Evolutionary conservation across 331 rosid species (phyloP).

Genomic region (Spiraea crenata): DNA sequence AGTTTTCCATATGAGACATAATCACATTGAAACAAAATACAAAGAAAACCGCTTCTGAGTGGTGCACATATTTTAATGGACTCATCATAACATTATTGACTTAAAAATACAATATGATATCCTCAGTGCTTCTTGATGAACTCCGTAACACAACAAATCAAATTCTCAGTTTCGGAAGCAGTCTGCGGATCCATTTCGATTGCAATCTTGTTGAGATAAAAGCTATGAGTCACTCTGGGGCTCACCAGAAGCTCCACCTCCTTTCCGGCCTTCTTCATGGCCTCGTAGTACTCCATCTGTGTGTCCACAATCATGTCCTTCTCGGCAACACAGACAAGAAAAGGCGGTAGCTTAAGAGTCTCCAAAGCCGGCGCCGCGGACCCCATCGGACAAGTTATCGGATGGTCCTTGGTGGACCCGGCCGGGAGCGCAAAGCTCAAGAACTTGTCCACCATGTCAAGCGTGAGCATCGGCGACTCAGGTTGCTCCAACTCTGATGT

Average conservation of each 20-base stretch:
- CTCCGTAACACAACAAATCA: constrained; percentile 32
- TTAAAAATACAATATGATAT: too few relatives aligned
- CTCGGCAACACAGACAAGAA: constrained; percentile 57
- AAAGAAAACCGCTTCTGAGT: too few relatives aligned
- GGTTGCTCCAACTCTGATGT: constrained; percentile 61
- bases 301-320: constrained; percentile 55
- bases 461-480: constrained; percentile 47
- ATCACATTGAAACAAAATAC: too few relatives aligned
- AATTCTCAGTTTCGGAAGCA: constrained; percentile 28
- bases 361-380: constrained; percentile 28
- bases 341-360: constrained; percentile 45
- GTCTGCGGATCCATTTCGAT: constrained; percentile 47
- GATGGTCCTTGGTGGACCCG: constrained; percentile 62
- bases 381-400: constrained; percentile 70
- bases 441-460: constrained; percentile 68
- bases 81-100: too few relatives aligned
- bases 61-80: too few relatives aligned
- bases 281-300: constrained; percentile 60
- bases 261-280: constrained; percentile 58
- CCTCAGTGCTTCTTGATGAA: constrained; percentile 42
- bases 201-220: constrained; percentile 50
- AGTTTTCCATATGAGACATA: too few relatives aligned
- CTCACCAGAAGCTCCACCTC: constrained; percentile 45
- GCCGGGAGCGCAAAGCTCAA: constrained; percentile 45
- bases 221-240: constrained; percentile 46